Percentiles rank a stretch among this genome's conserved stretches.
phyloP scores from a whole-genome alignment of 495 filamentous ascomycete genomes.

The Pyronema omphalodes region DNA sequence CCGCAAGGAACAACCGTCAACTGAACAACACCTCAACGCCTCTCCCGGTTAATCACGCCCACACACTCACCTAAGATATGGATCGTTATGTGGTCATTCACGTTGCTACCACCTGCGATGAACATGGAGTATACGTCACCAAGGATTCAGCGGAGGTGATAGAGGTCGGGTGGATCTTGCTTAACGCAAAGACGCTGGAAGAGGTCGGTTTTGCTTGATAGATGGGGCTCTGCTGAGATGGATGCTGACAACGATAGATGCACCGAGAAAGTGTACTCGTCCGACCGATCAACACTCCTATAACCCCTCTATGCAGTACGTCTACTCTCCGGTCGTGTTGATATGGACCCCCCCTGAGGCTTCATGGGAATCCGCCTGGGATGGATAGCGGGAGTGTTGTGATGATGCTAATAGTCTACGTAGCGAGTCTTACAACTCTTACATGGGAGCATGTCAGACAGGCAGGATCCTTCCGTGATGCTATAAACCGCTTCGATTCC shows the following conservation, averaged over 20 bases:
- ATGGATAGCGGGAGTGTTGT: background rate
- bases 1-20: background rate
- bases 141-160: slow-evolving; percentile 99
- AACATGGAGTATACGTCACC: slow-evolving; percentile 97
- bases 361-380: background rate
- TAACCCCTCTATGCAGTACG: slow-evolving; percentile 97
- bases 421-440: slow-evolving; percentile 89
- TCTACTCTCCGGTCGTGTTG: slow-evolving; percentile 7
- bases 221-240: slow-evolving; percentile 3
- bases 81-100: slow-evolving; percentile 96
- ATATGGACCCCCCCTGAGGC: background rate
- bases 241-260: slow-evolving; percentile 36
- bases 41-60: no score
- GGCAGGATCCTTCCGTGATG: slow-evolving; percentile 89
- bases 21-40: no score
- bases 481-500: slow-evolving; percentile 80
- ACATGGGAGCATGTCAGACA: slow-evolving; percentile 98
- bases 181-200: slow-evolving; percentile 77
- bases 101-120: slow-evolving; percentile 95
- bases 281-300: slow-evolving; percentile 95
- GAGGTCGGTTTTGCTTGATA: slow-evolving; percentile 43
- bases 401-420: background rate
- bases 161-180: slow-evolving; percentile 91
- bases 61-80: slow-evolving; percentile 29
- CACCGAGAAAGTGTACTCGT: slow-evolving; percentile 90